Conservation (phyloP, 208 protist species). For the Trypanosoma cruzi region DNA sequence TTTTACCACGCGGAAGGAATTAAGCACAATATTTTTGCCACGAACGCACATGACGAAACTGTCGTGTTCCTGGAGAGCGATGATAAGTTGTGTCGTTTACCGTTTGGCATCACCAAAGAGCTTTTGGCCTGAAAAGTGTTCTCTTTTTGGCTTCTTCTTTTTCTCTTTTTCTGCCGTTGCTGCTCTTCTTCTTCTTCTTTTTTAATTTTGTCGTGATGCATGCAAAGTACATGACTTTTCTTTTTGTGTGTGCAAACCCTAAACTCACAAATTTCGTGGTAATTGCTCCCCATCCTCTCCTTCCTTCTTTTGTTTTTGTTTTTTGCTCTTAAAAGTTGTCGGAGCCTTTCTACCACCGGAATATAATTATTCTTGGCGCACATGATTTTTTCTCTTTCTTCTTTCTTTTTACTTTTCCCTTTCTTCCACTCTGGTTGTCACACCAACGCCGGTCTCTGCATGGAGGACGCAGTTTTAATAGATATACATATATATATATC, state of each 20-base stretch:
- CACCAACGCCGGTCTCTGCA: too few relatives aligned
- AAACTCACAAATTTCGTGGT: too few relatives aligned
- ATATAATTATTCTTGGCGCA: too few relatives aligned
- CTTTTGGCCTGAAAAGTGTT: constrained; percentile 36
- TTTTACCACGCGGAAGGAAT: constrained; percentile 89
- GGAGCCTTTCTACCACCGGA: too few relatives aligned
- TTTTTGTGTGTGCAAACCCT: not conserved
- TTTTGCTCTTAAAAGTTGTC: not conserved
- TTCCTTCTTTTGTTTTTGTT: constrained; percentile 6
- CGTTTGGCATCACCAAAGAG: constrained; percentile 79
- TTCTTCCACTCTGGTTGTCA: not conserved
- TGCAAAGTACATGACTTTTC: too few relatives aligned
- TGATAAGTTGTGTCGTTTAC: constrained; percentile 63
- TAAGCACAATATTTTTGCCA: constrained; percentile 69
- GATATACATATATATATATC: constrained; percentile 12
- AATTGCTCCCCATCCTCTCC: too few relatives aligned
- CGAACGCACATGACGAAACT: constrained; percentile 33
- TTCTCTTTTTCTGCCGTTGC: not conserved
- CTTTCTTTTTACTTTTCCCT: constrained; percentile 18
- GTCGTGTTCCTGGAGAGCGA: constrained; percentile 76
- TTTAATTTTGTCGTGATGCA: too few relatives aligned
- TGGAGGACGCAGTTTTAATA: not conserved
- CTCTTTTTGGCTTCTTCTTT: not conserved
- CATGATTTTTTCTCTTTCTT: too few relatives aligned
- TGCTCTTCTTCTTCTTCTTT: constrained; percentile 13